Evolutionary conservation across 2,329 filamentous ascomycete genomes (phyloP), one percentile per base, ranked within the genome.

Genomic region (Aspergillus thermomutatus): DNA sequence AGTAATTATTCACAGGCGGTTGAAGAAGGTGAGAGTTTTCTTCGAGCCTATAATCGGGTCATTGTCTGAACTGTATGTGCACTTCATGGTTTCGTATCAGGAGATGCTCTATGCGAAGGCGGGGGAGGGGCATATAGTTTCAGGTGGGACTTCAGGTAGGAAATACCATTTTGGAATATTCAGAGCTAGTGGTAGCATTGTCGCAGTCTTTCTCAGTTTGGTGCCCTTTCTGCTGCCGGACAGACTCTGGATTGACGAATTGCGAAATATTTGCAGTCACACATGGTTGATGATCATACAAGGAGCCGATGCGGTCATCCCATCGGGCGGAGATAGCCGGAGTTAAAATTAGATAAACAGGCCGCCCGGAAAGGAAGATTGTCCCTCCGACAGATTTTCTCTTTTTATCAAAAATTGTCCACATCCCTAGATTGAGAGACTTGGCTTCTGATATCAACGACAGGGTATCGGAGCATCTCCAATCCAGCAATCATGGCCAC

Each of bases 1-100:
- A 97, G 80, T 94, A 95, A 79, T 97, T 97, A 79, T 97, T 97
- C 70, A 97, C 87, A 1, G 94, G 94, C 0, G 94, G 94, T 74
- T 96, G 86, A 56, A 97, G 85, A 60, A 97, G 87, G 72, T 97
- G 92, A 0, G 89, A 88, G 76, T 97, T 97, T 72, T 92, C 85
- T 68, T 91, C 83, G 43, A 99, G 87, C 93, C 92, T 97, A 40
- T 14, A 50, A 25, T 34, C 23, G 4, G 7, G 14, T 45, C 5
- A 28, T 53, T 37, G 54, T 37, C 37, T 17, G 48, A 4, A 11
- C 2, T n/a, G n/a, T 8, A 34, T n/a, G 4, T 25, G 49, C 11
- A 6, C 11, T 28, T 52, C 28, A 25, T 52, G 27, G 27, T 27
- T 19, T 19, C 28, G 51, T 50, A 53, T 58, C 52, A 57, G 53